A percentile compares a stretch with the other conserved stretches of the same genome.
These are phyloP conservation scores for Cladosporium sp. DNA, from an alignment of 2,329 filamentous ascomycete species.

Conservation along the genomic window DNA sequence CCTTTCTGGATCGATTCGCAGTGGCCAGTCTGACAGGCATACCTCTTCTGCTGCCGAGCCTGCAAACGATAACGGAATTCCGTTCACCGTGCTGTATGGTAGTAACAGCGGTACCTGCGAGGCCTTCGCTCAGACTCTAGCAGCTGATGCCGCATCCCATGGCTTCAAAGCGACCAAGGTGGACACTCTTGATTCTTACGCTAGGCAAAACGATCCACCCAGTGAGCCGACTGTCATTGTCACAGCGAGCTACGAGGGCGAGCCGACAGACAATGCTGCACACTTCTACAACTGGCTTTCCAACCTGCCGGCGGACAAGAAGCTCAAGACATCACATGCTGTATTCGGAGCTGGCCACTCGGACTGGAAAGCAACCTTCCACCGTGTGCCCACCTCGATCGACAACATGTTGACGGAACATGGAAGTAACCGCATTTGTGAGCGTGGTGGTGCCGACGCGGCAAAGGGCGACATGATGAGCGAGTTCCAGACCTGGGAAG, in stretches of 20 bases:
- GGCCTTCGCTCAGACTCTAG: slow-evolving; percentile 63
- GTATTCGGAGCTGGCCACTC: slow-evolving; percentile 68
- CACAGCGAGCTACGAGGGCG: slow-evolving; percentile 71
- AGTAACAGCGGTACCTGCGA: slow-evolving; percentile 76
- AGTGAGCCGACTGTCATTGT: slow-evolving; percentile 65
- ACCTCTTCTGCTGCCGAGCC: slow-evolving; percentile 9
- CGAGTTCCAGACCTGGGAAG: slow-evolving; percentile 68
- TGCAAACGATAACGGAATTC: slow-evolving; percentile 35
- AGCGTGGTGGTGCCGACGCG: slow-evolving; percentile 60
- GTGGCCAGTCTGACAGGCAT: slow-evolving; percentile 8
- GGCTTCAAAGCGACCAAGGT: slow-evolving; percentile 59
- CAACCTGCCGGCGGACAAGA: slow-evolving; percentile 47
- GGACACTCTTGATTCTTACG: slow-evolving; percentile 61
- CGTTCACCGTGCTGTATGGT: slow-evolving; percentile 69
- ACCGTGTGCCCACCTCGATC: slow-evolving; percentile 64
- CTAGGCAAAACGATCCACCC: slow-evolving; percentile 57
- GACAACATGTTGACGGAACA: slow-evolving; percentile 55
- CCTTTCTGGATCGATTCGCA: slow-evolving; percentile 28
- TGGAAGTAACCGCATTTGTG: slow-evolving; percentile 52
- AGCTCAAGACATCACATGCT: slow-evolving; percentile 62
- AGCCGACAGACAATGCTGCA: slow-evolving; percentile 70
- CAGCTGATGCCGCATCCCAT: slow-evolving; percentile 57
- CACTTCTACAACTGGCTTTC: slow-evolving; percentile 69
- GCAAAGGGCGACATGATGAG: slow-evolving; percentile 66
- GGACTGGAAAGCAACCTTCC: slow-evolving; percentile 62